A percentile compares a stretch with the other conserved stretches of the same genome.
These are phyloP conservation scores for Cyanodermella asteris DNA, from an alignment of 2,329 filamentous ascomycete genomes.

Conservation along the genomic window DNA sequence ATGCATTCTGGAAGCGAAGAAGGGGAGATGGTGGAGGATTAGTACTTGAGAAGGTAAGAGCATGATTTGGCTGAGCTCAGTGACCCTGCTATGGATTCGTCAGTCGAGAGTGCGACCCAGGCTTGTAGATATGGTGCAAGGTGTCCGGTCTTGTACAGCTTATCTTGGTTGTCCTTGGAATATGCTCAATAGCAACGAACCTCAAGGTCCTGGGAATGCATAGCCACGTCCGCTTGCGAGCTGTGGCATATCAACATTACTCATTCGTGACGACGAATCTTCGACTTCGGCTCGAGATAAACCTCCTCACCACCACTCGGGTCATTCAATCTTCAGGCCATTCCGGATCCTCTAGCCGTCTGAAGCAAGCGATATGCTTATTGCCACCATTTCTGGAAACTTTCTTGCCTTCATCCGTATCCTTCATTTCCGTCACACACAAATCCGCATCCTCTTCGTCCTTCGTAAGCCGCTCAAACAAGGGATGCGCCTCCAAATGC, in stretches of 20 bases:
- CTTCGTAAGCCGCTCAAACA: slow-evolving; percentile 52
- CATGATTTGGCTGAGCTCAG: too few relatives aligned
- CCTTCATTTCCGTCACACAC: slow-evolving; percentile 44
- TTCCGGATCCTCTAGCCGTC: slow-evolving; percentile 54
- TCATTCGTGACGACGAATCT: too few relatives aligned
- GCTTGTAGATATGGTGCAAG: too few relatives aligned
- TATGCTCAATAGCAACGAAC: not conserved
- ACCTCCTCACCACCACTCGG: too few relatives aligned
- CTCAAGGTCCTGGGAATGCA: not conserved
- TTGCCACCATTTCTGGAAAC: slow-evolving; percentile 72
- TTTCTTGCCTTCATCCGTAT: slow-evolving; percentile 96
- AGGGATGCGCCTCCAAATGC: slow-evolving; percentile 55
- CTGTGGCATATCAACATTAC: too few relatives aligned
- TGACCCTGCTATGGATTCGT: too few relatives aligned
- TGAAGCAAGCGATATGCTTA: slow-evolving; percentile 81
- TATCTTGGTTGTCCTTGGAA: too few relatives aligned
- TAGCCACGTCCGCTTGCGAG: not conserved
- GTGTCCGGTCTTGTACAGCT: too few relatives aligned
- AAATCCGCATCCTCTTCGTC: slow-evolving; percentile 30
- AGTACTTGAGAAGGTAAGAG: too few relatives aligned
- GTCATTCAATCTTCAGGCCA: too few relatives aligned
- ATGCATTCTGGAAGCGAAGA: slow-evolving; percentile 84
- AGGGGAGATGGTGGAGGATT: slow-evolving; percentile 77
- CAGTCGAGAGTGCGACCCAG: too few relatives aligned
- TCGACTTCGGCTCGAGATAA: too few relatives aligned